phyloP scores from a whole-genome alignment of 768 basidiomycete genomes.

The Lactarius psammicola region DNA sequence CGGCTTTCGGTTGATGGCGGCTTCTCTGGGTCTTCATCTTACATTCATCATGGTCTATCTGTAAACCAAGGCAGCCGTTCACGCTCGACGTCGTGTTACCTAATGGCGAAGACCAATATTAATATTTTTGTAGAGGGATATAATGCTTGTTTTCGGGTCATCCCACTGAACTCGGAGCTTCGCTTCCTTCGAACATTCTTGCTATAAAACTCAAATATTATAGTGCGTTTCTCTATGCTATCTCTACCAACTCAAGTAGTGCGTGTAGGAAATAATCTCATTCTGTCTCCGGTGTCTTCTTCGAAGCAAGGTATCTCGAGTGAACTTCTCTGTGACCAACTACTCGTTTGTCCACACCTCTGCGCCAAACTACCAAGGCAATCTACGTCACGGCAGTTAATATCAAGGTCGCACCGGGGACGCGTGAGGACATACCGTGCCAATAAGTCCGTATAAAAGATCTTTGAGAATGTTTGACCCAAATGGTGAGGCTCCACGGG shows the following conservation, averaged over 20 bases:
- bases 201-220: neutral
- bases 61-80: constrained; percentile 65
- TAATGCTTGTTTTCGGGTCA: constrained; percentile 56
- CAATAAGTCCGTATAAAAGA: constrained; percentile 42
- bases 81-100: constrained; percentile 47
- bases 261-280: neutral
- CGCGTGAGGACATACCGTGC: constrained; percentile 38
- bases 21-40: constrained; percentile 41
- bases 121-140: constrained; percentile 51
- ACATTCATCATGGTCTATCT: constrained; percentile 52
- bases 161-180: constrained; percentile 40
- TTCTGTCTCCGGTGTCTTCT: constrained; percentile 16
- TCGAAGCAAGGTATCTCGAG: constrained; percentile 36
- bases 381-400: constrained; percentile 34
- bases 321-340: constrained; percentile 39
- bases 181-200: constrained; percentile 47
- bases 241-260: neutral
- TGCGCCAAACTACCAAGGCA: constrained; percentile 42
- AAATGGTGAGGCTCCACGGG: constrained; percentile 58
- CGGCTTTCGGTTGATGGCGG: neutral
- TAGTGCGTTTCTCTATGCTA: constrained; percentile 5
- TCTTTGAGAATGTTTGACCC: constrained; percentile 58
- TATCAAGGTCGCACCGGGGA: neutral
- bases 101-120: constrained; percentile 82
- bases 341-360: constrained; percentile 39